Evolutionary conservation across 2,329 filamentous ascomycete genomes (phyloP).

Genomic region (Colletotrichum scovillei): DNA sequence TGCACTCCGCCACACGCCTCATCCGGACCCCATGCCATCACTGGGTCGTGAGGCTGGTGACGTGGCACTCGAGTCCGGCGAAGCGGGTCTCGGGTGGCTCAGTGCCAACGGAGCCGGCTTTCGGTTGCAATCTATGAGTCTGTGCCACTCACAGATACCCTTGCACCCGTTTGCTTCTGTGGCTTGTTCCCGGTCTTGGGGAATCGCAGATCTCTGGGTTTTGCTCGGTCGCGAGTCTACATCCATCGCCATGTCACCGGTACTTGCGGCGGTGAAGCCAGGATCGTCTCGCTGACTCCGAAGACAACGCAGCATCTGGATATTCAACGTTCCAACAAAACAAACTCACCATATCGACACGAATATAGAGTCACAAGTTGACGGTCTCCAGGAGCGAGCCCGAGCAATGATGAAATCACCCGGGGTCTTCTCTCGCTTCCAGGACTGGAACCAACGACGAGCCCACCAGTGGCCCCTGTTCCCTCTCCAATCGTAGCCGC

Average conservation of each 20-base stretch:
- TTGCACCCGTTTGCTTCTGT: constrained; percentile 16
- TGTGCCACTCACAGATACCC: background rate
- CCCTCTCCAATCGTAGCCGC: constrained; percentile 48
- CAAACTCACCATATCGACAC: background rate
- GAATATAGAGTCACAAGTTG: constrained; percentile 10
- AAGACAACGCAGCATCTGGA: background rate
- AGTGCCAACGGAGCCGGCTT: constrained; percentile 19
- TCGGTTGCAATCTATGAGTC: background rate
- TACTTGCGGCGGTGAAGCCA: constrained; percentile 29
- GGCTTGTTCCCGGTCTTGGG: constrained; percentile 21
- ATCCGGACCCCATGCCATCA: constrained; percentile 18
- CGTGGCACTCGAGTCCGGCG: constrained; percentile 31
- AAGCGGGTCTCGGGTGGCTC: constrained; percentile 31
- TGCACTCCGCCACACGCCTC: constrained; percentile 38
- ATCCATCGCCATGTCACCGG: constrained; percentile 6
- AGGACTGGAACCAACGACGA: background rate
- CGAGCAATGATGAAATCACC: constrained; percentile 3
- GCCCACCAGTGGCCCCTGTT: constrained; percentile 16
- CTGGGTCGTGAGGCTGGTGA: constrained; percentile 36
- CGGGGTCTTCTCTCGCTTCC: background rate
- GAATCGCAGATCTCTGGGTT: constrained; percentile 31
- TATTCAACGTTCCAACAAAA: background rate
- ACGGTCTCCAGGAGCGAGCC: constrained; percentile 11
- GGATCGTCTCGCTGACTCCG: constrained; percentile 35
- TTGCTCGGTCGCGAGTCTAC: constrained; percentile 2